Evolutionary conservation across 805 yeast species (phyloP), one percentile per base, ranked within the genome.

Genomic region (Metschnikowia proteae): DNA sequence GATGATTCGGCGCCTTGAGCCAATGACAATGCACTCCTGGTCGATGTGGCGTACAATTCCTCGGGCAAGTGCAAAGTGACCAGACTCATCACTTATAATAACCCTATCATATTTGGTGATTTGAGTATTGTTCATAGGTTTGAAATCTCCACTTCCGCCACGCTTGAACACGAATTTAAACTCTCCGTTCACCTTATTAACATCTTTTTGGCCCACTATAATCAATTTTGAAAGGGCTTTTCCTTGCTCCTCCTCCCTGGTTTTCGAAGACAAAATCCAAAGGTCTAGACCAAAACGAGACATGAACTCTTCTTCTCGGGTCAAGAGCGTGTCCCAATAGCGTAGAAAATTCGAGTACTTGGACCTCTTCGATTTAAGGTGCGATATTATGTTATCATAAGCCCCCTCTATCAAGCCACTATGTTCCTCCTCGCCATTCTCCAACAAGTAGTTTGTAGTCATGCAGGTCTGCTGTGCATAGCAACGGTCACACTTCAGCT

Each of bases 51-150:
- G 65, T 3, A 90, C 73, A 38, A 62, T 65, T 0, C 96, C 97
- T 43, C 73, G 74, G 1, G 89, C 81, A 25, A 91, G 59, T 0
- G 88, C 86, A 63, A 84, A 84, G 61, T 86, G 88, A 0, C 96
- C 96, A 0, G 63, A 51, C 57, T 88, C 95, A 62, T 87, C 96
- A 60, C 96, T 89, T 1, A 90, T 69, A 11, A 86, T 73, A 1
- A 91, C 77, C 35, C 81, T 71, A 60, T 91, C 97, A 53, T 78
- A 74, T 34, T 73, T 69, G 0, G 69, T 45, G 2, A 89, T 57
- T 49, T 84, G 88, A 0, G 84, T 67, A 2, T 60, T 39, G 32
- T 63, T 62, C 50, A 70, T 47, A 6, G 70, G 45, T 10, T 7
- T 45, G 11, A 28, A 22, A 2, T 45, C n/a, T 4, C 48, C 5